These are phyloP conservation scores for Fraxinus pennsylvanica DNA, from an alignment of 257 asterid species.

Conservation along the genomic window DNA sequence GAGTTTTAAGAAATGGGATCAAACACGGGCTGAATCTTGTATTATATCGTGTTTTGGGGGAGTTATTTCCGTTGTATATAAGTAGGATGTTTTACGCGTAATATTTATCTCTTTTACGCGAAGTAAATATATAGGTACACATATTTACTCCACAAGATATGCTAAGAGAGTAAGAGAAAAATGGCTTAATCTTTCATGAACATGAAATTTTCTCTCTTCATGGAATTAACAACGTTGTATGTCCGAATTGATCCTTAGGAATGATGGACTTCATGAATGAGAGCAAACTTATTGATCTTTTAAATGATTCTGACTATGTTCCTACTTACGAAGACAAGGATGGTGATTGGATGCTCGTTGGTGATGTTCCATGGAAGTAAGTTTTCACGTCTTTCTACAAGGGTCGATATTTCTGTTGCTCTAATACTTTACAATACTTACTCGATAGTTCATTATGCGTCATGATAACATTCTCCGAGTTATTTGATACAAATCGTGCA, in stretches of 20 bases:
- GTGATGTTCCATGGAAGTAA: constrained; percentile 90
- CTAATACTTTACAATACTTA: neutral
- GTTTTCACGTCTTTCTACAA: constrained; percentile 9
- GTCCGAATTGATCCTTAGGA: constrained; percentile 28
- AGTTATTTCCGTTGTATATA: neutral
- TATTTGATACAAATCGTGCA: constrained; percentile 13
- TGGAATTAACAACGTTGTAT: neutral
- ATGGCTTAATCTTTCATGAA: neutral
- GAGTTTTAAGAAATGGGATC: no score
- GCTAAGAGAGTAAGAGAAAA: neutral
- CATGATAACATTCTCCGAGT: neutral
- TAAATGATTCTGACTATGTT: constrained; percentile 71
- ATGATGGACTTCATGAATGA: constrained; percentile 76
- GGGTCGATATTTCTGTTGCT: no score
- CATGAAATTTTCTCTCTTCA: neutral
- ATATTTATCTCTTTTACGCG: no score
- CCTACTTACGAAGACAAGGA: constrained; percentile 80
- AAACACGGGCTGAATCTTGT: no score
- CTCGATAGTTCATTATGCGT: neutral
- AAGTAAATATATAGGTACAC: neutral
- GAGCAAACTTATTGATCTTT: constrained; percentile 68
- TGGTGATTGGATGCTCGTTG: constrained; percentile 89
- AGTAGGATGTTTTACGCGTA: neutral
- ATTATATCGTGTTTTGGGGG: no score
- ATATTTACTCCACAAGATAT: no score